Base-by-base conservation (phyloP, 192 early-diverging fungal species). In the Coemansia aciculifera region DNA sequence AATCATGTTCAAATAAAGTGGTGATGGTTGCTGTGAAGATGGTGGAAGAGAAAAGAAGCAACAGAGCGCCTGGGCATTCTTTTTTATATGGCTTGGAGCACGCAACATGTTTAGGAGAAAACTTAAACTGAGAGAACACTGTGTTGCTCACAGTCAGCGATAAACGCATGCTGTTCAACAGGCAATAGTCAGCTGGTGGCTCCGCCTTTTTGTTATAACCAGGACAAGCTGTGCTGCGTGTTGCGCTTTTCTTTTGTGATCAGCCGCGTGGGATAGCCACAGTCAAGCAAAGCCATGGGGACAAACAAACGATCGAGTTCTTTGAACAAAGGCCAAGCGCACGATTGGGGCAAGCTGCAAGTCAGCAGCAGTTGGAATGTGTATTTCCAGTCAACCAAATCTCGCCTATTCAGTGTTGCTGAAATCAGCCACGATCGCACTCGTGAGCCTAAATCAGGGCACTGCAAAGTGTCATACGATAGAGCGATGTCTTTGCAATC, bases 361-460 rank as follows among this genome's bases (percentile, higher is more conserved):
- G 46, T 21, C 46, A 48, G 9, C 19, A 17, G 19, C 5, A 21
- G 8, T 54, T 5, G n/a, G 23, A 15, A 8, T 10, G 0, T 17
- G n/a, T 15, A 3, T 4, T 15, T 15, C 24, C 51, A 54, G 24
- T 54, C 51, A 54, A 15, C 51, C 23, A 54, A 54, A 27, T 54
- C 51, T 12, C 27, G 24, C 5, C n/a, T 29, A 15, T 31, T 31
- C 27, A 54, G 51, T 54, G 51, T n/a, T 57, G 12, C 13, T 5
- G 0, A 32, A 34, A 10, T 57, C 13, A 7, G 54, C 29, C 29
- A 32, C 7, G 29, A 57, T 17, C 11, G 54, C 29, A 2, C 54
- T 57, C 54, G 15, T 17, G 29, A 34, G 54, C 54, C 54, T 57
- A 57, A 57, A 57, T 57, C 54, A 57, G 15, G 54, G 1, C 54